A percentile compares a stretch with the other conserved stretches of the same genome.
Evolutionary conservation across 768 basidiomycete genomes (phyloP).

Genomic region (Albatrellus ellisii): DNA sequence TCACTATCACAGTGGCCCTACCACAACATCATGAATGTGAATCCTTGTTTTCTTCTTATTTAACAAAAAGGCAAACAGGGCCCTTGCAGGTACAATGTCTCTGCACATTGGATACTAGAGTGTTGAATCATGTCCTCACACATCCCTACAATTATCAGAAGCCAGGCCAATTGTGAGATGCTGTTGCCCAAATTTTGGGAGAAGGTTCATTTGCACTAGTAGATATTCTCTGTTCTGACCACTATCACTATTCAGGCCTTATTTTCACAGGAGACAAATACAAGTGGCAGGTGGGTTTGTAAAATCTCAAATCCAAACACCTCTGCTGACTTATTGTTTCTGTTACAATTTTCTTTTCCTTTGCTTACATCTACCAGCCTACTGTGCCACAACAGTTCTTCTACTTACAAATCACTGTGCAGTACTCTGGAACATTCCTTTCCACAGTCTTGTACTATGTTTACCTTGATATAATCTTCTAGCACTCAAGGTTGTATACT

Average conservation of each 20-base stretch:
- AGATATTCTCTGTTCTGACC: too few relatives aligned
- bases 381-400: too few relatives aligned
- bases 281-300: constrained; percentile 2
- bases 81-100: too few relatives aligned
- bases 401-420: too few relatives aligned
- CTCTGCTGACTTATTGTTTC: neutral
- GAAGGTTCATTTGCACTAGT: neutral
- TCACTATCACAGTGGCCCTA: neutral
- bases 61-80: neutral
- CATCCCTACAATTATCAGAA: neutral
- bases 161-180: neutral
- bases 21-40: neutral
- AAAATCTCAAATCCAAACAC: neutral
- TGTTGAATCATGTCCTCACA: neutral
- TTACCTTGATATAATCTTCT: too few relatives aligned
- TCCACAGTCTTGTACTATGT: too few relatives aligned
- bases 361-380: too few relatives aligned
- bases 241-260: neutral
- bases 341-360: too few relatives aligned
- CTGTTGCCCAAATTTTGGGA: neutral
- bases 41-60: neutral
- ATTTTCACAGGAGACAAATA: neutral
- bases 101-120: neutral
- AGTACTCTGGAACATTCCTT: too few relatives aligned
- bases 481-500: too few relatives aligned